A percentile compares a stretch with the other conserved stretches of the same genome.
Evolutionary conservation across 805 yeast genomes (phyloP).

Genomic region (Nematodospora valgi): DNA sequence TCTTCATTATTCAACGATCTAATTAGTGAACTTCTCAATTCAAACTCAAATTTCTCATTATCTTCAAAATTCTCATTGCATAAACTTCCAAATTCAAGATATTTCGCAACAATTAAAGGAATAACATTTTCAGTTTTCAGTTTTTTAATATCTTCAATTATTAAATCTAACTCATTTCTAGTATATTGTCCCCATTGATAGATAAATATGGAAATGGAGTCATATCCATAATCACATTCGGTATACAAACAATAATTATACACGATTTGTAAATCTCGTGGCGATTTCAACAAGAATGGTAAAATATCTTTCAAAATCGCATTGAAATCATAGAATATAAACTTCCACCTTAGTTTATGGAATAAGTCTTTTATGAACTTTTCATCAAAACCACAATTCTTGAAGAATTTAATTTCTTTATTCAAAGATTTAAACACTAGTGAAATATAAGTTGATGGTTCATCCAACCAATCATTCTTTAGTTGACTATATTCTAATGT

Average conservation of each 20-base stretch:
- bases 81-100: constrained; percentile 12
- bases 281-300: constrained; percentile 15
- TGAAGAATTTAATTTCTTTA: constrained; percentile 18
- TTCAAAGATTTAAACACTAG: constrained; percentile 12
- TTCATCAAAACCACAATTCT: constrained; percentile 16
- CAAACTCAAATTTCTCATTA: constrained; percentile 25
- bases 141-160: constrained; percentile 9
- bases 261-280: constrained; percentile 14
- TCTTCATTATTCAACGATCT: constrained; percentile 15
- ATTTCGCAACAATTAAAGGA: constrained; percentile 12
- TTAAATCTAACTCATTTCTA: constrained; percentile 4
- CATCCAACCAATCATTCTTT: constrained; percentile 13
- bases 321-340: constrained; percentile 25
- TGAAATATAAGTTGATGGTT: constrained; percentile 15
- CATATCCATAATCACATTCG: constrained; percentile 16
- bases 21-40: constrained; percentile 26
- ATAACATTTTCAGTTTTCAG: constrained; percentile 5
- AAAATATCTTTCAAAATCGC: constrained; percentile 16
- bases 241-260: constrained; percentile 19
- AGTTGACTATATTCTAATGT: constrained; percentile 14
- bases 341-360: constrained; percentile 25
- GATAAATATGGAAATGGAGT: constrained; percentile 18
- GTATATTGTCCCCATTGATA: constrained; percentile 24
- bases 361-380: constrained; percentile 17
- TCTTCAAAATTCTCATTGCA: constrained; percentile 12